Base-by-base conservation (phyloP, 164 flowering plant genomes). In the Magnolia sinica region DNA sequence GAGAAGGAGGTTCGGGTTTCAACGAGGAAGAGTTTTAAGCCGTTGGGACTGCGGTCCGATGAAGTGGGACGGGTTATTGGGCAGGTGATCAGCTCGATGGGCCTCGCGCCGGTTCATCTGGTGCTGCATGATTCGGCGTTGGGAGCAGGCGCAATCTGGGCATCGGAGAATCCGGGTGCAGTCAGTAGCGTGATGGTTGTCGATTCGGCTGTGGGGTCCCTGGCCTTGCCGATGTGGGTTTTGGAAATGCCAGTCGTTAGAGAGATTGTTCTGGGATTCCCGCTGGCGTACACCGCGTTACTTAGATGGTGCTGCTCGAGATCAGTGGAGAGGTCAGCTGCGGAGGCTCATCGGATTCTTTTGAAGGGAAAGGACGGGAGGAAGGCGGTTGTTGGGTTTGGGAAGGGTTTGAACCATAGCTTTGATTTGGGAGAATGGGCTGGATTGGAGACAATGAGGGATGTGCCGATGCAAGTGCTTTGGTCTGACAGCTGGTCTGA, bases 61-160 rank as follows among this genome's bases (percentile, higher is more conserved):
- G 93, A 93, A 78, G 79, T 91, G 78, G 90, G 92, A 31, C 82
- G 83, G 72, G 86, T 93, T 71, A 84, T 95, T 78, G 89, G 90
- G 52, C 98, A 93, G 76, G 89, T 92, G 68, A 85, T 92, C 55
- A 89, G 89, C 77, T 78, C 91, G 8, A 79, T 93, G 86, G 86
- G 84, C 37, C 81, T 95, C 31, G 84, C 92, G 5, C 92, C 93
- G n/a, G 91, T 93, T 74, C 93, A 95, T 83, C 81, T 95, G 79
- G 93, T 93, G 20, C 79, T 95, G 67, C 98, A 95, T 52, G 98
- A 95, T 89, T 89, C 96, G 0, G 94, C 91, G 50, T 76, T 92
- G 49, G 85, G 75, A 2, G 76, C 88, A 84, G 74, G 80, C 73
- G 93, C 91, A 0, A 85, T 87, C 80, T 93, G 98, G 98, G 82